Evolutionary conservation across 148 eudicot species (phyloP), one percentile per base, ranked within the genome.

Genomic region (Spergularia marina): DNA sequence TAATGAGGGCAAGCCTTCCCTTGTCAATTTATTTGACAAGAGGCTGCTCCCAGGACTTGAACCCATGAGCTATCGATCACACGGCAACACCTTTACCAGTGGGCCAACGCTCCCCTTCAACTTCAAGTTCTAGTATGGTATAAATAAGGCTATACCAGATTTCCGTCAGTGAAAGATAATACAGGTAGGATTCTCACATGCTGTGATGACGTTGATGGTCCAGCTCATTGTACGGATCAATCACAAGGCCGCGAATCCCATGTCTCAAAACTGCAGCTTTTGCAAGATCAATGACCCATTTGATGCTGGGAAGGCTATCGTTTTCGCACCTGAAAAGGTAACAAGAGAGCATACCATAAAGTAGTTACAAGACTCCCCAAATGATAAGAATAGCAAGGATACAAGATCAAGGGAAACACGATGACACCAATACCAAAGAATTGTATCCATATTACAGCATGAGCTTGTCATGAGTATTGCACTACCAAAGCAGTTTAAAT

Each of bases 181-280:
- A 36, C 25, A 73, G 55, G 41, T 49, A 49, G 76, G 55, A 55
- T 41, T 72, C 96, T 87, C 59, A 95, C 97, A 83, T 87, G 85
- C 73, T 84, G 52, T 53, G 12, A 53, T 78, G 85, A 20, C 99
- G 97, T 80, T 92, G 99, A 87, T 95, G 99, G 82, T 95, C 99
- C 84, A 95, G 98, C 84, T 95, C 98, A 72, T 95, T 95, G 85
- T 95, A 95, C 7, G 98, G 98, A 80, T 95, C 99, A 80, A 95
- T 95, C 40, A 95, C 97, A 49, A 95, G 98, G 52, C 99, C 99
- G 71, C 84, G 89, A 56, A 95, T 86, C 30, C 99, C 99, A 84
- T 95, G 88, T 82, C 99, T 91, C 70, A 92, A 76, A 80, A 95
- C 99, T 51, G 99, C 98, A 65, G 96, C 80, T 83, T 83, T 91